A percentile compares a stretch with the other conserved stretches of the same genome.
phyloP scores from a whole-genome alignment of 2,329 filamentous ascomycete species.

The Sarocladiaceae sp. region DNA sequence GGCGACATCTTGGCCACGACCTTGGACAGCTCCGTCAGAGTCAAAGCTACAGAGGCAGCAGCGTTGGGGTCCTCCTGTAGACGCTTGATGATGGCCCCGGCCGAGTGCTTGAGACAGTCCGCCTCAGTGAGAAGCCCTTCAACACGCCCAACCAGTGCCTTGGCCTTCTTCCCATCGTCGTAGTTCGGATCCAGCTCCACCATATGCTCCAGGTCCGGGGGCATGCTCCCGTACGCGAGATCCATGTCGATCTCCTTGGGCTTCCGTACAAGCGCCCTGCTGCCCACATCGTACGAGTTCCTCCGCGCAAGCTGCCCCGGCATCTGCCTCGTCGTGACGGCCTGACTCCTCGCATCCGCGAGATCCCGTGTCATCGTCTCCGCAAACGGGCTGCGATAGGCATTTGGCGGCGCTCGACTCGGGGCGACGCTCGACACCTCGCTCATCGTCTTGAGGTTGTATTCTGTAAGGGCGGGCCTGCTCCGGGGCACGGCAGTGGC shows the following conservation, averaged over 20 bases:
- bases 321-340: constrained; percentile 10
- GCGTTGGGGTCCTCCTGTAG: constrained; percentile 69
- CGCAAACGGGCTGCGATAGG: constrained; percentile 30
- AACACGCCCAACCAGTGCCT: constrained; percentile 62
- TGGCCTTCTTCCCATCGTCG: constrained; percentile 48
- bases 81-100: constrained; percentile 73
- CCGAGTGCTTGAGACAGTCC: constrained; percentile 81
- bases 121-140: constrained; percentile 78
- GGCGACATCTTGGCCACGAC: constrained; percentile 80
- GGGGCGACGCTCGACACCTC: constrained; percentile 45
- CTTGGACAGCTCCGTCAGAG: constrained; percentile 83
- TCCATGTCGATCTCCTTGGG: constrained; percentile 72
- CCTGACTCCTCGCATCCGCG: constrained; percentile 22
- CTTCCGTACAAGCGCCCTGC: background rate
- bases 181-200: constrained; percentile 41
- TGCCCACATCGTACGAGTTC: constrained; percentile 7
- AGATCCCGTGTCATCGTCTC: constrained; percentile 35
- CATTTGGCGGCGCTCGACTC: constrained; percentile 34
- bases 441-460: constrained; percentile 46
- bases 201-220: constrained; percentile 55
- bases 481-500: constrained; percentile 23
- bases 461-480: constrained; percentile 40
- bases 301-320: constrained; percentile 13
- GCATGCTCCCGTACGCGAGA: constrained; percentile 80
- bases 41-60: constrained; percentile 87